Conservation (phyloP, 2,329 filamentous ascomycete genomes). For the Botrytis porri region DNA sequence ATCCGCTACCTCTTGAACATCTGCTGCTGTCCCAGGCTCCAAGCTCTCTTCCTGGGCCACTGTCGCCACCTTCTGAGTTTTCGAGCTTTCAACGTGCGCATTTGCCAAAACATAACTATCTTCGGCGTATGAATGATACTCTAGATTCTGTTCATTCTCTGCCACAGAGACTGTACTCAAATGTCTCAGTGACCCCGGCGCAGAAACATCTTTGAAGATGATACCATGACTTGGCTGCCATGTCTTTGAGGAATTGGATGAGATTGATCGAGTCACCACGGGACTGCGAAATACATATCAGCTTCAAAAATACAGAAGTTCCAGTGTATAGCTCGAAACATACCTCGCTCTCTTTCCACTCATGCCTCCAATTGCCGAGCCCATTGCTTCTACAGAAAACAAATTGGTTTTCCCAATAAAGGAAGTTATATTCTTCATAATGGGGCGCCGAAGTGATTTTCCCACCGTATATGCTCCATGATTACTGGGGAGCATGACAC, state of each 20-base stretch:
- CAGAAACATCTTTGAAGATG: constrained; percentile 37
- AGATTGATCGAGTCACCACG: constrained; percentile 14
- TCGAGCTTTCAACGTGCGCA: not conserved
- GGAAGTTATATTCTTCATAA: constrained; percentile 27
- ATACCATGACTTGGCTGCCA: constrained; percentile 44
- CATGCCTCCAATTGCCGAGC: constrained; percentile 22
- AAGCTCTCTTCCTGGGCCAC: not conserved
- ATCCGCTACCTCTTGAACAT: not conserved
- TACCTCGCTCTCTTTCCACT: constrained; percentile 27
- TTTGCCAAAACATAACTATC: constrained; percentile 28
- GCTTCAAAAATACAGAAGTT: not conserved
- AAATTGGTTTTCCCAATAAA: constrained; percentile 25
- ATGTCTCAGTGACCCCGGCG: constrained; percentile 21
- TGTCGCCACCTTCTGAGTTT: not conserved
- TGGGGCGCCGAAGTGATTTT: constrained; percentile 31
- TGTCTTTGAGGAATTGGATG: constrained; percentile 27
- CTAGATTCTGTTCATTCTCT: constrained; percentile 24
- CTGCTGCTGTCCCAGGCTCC: not conserved
- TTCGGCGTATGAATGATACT: constrained; percentile 27
- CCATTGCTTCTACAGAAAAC: constrained; percentile 26
- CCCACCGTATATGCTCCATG: constrained; percentile 39
- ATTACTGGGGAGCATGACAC: constrained; percentile 38
- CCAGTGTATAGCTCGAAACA: not conserved
- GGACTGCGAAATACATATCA: constrained; percentile 3
- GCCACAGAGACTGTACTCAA: constrained; percentile 26